phyloP scores from a whole-genome alignment of 73 alveolate species.

The Stentor coeruleus region DNA sequence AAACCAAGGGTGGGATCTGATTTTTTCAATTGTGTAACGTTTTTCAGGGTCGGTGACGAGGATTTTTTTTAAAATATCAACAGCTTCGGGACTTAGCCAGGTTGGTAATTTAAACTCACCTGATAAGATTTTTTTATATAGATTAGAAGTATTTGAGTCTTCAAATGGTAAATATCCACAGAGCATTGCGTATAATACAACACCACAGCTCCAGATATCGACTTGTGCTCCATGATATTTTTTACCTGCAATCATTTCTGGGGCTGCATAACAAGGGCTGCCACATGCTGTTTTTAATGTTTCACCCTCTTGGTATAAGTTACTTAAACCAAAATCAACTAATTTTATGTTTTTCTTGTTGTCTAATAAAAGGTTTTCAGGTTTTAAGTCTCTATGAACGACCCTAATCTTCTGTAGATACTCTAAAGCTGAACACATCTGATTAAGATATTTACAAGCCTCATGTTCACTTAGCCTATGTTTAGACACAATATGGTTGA shows the following conservation, averaged over 20 bases:
- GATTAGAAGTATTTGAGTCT: slow-evolving; percentile 76
- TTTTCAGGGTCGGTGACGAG: slow-evolving; percentile 70
- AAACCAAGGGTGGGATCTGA: slow-evolving; percentile 72
- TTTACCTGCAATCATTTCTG: slow-evolving; percentile 89
- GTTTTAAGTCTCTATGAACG: slow-evolving; percentile 62
- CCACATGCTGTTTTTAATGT: slow-evolving; percentile 87
- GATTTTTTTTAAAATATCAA: slow-evolving; percentile 50
- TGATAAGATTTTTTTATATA: slow-evolving; percentile 75
- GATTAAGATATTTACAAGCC: slow-evolving; percentile 66
- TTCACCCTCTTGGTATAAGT: slow-evolving; percentile 66
- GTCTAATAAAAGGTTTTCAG: slow-evolving; percentile 66
- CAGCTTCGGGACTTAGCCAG: slow-evolving; percentile 37
- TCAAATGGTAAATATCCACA: slow-evolving; percentile 93
- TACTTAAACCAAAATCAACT: slow-evolving; percentile 91
- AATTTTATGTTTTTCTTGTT: slow-evolving; percentile 73
- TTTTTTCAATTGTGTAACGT: slow-evolving; percentile 59
- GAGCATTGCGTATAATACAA: slow-evolving; percentile 79
- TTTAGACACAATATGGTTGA: slow-evolving; percentile 76
- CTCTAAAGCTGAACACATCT: slow-evolving; percentile 77
- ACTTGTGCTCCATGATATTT: slow-evolving; percentile 76
- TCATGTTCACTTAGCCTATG: slow-evolving; percentile 72
- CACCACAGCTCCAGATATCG: slow-evolving; percentile 91
- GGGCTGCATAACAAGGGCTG: slow-evolving; percentile 94
- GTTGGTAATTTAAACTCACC: slow-evolving; percentile 73
- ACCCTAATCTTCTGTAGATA: slow-evolving; percentile 28